phyloP scores from a whole-genome alignment of 306 rosid species.

The Fragaria ananassa region DNA sequence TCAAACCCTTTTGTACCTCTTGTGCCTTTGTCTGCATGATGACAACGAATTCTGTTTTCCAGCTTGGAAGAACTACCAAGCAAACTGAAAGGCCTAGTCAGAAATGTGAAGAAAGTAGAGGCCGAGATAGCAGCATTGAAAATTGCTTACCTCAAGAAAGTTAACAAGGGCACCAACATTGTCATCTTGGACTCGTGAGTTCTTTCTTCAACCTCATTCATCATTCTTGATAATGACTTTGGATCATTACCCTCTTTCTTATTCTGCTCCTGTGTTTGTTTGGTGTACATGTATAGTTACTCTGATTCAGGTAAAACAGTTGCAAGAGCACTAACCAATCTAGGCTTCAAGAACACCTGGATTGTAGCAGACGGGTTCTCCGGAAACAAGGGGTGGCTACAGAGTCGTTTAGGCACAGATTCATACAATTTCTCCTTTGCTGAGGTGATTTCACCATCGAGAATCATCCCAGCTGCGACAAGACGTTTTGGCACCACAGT shows the following conservation, averaged over 20 bases:
- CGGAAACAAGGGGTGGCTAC: constrained; percentile 83
- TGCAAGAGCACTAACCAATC: constrained; percentile 63
- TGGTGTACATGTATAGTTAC: constrained; percentile 39
- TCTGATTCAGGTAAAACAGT: constrained; percentile 75
- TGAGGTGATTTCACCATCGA: constrained; percentile 84
- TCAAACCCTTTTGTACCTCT: not conserved
- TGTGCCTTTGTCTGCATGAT: not conserved
- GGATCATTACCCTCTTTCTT: not conserved
- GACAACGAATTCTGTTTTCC: constrained; percentile 16
- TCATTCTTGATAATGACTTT: not conserved
- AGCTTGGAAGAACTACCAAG: constrained; percentile 86
- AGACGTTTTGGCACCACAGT: constrained; percentile 61
- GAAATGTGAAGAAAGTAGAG: constrained; percentile 77
- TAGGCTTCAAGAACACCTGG: constrained; percentile 69
- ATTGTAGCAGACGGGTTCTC: constrained; percentile 87
- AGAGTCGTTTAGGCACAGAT: constrained; percentile 85
- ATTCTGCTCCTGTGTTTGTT: not conserved
- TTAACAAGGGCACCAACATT: constrained; percentile 65
- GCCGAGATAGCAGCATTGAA: constrained; percentile 85
- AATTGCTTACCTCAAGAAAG: constrained; percentile 75
- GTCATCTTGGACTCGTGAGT: constrained; percentile 43
- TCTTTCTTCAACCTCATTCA: not conserved
- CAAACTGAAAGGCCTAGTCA: constrained; percentile 73
- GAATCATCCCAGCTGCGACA: constrained; percentile 52
- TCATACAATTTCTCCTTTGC: constrained; percentile 69